phyloP scores from a whole-genome alignment of 192 early-diverging fungal genomes.

The Chytriomyces sp. region DNA sequence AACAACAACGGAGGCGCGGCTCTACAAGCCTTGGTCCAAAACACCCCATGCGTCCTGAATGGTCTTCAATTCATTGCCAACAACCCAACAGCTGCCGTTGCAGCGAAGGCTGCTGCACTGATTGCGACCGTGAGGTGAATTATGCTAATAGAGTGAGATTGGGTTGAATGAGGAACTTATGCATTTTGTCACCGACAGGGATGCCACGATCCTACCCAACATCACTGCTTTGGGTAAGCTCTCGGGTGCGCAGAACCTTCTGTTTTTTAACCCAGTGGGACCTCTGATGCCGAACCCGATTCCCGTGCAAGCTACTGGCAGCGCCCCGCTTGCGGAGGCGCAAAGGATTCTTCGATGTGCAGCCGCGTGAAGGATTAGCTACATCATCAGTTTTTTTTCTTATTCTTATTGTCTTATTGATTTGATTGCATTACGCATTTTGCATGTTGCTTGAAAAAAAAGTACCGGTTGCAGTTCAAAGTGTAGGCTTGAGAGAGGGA shows the following conservation, averaged over 20 bases:
- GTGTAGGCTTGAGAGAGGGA: too few relatives aligned
- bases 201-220: neutral
- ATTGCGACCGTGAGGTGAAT: neutral
- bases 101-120: neutral
- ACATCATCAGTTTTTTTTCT: too few relatives aligned
- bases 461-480: too few relatives aligned
- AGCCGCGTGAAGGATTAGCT: too few relatives aligned
- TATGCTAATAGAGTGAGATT: too few relatives aligned
- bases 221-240: neutral
- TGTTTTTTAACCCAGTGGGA: neutral
- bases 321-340: neutral
- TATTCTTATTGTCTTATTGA: too few relatives aligned
- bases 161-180: too few relatives aligned
- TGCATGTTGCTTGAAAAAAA: too few relatives aligned
- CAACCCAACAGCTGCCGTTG: neutral
- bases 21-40: neutral
- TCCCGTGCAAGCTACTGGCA: neutral
- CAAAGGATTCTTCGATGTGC: neutral
- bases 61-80: neutral
- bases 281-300: neutral
- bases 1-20: slow-evolving; percentile 9
- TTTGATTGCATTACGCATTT: too few relatives aligned
- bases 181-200: too few relatives aligned
- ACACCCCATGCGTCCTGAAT: slow-evolving; percentile 3
- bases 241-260: neutral